Evolutionary conservation across 306 rosid species (phyloP), one percentile per base, ranked within the genome.

Genomic region (Elaeagnus macrophylla): DNA sequence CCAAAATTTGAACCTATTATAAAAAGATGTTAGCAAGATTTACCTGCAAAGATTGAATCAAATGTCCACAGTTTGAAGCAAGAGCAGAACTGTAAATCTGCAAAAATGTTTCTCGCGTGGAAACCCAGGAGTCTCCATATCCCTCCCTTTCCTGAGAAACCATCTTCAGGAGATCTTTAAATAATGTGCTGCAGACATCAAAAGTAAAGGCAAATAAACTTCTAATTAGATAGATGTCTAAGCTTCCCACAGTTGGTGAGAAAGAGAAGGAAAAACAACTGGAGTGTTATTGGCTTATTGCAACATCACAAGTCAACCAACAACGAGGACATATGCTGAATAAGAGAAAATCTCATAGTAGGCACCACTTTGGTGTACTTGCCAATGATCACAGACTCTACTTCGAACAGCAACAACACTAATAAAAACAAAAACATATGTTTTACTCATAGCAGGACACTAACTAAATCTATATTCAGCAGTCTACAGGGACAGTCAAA

Each of bases 41-140:
- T 67, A 91, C 97, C 83, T 86, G 95, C 60, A 86, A 62, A 72
- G 82, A 78, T 80, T 78, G 81, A 63, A 78, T 80, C 18, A 91
- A 69, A 73, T 69, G 80, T 55, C 79, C 56, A 67, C 89, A 82
- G 70, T 75, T 78, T 57, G 97, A 83, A 14, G 94, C 78, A 69
- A 91, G 85, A 59, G 86, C 86, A 59, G 82, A 82, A 48, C 79
- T 70, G 58, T 81, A 83, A 57, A 86, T 75, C 75, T 63, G 59
- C 54, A 86, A 76, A 62, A 86, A 56, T 15, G 66, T 83, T 68
- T 81, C 78, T 64, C 86, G 79, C 86, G 62, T 66, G 58, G 54
- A 80, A 64, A 45, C 65, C 79, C 94, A 91, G 38, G 79, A 67
- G 60, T 80, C 85, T 59, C 81, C 96, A 79, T 62, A 81, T 53